Evolutionary conservation across 805 yeast genomes (phyloP), one percentile per base, ranked within the genome.

Genomic region (Yarrowia yakushimensis): DNA sequence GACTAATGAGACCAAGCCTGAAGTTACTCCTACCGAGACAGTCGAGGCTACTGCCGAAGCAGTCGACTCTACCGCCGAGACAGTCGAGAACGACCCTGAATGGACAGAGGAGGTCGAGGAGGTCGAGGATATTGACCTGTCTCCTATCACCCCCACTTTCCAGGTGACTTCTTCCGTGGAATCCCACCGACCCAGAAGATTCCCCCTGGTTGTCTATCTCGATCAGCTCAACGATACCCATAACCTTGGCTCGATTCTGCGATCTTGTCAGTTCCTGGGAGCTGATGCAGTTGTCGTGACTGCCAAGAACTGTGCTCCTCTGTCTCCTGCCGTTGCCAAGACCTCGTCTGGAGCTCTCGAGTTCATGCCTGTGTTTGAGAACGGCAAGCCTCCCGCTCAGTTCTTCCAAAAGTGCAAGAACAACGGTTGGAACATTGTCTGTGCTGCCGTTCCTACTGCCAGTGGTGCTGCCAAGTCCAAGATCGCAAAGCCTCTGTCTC

Each of bases 201-300:
- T 74, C 67, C 96, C 97, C 2, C 68, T 91, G 17, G 97, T 90
- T 0, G 67, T 90, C 3, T 90, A 80, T 68, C 74, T 90, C 25
- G 97, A 90, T 72, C 90, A 88, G 64, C 79, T 91, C 45, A 83
- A 88, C 13, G 97, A 90, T 72, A 93, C 97, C 0, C 96, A 89
- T 71, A 90, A 90, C 71, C 77, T 89, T 67, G 97, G 97, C 8
- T 94, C 93, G 23, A 83, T 90, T 43, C 74, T 88, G 28, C 77
- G 97, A 70, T 82, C 91, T 2, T 93, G 96, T 0, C 87, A 85
- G 74, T 90, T 80, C 73, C 76, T 90, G 13, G 97, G 97, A 9
- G 96, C 80, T 2, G 96, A 91, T 73, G 87, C 89, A 69, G 76
- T 90, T 6, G 83, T 87, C 1, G 74, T 86, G 43, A 86, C 96